Evolutionary conservation across 2,329 filamentous ascomycete genomes (phyloP).

Genomic region (Teratosphaeria pseudoeucalypti): DNA sequence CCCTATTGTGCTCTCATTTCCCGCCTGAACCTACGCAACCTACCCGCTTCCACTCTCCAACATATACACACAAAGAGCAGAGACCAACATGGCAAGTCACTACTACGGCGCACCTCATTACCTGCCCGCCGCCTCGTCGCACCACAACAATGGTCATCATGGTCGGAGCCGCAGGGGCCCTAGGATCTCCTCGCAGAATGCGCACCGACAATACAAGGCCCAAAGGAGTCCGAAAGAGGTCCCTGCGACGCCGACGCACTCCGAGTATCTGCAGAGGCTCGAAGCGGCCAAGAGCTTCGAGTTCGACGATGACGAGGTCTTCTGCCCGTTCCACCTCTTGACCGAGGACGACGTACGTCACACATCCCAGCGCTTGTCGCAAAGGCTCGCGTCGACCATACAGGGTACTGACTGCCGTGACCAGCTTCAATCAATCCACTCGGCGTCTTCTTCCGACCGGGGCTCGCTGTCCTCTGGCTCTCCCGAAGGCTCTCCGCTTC

Average conservation of each 20-base stretch:
- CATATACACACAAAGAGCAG: conserved; percentile 1
- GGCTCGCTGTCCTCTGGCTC: conserved; percentile 93
- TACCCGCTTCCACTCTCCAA: background rate
- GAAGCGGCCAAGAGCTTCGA: conserved; percentile 91
- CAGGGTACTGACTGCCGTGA: conserved; percentile 23
- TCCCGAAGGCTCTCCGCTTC: conserved; percentile 80
- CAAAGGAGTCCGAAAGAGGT: conserved; percentile 80
- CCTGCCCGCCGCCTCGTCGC: conserved; percentile 39
- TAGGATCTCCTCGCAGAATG: conserved; percentile 70
- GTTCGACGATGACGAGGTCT: conserved; percentile 89
- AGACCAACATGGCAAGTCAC: conserved; percentile 36
- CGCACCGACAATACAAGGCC: conserved; percentile 68
- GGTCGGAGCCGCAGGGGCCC: conserved; percentile 78
- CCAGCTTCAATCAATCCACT: conserved; percentile 79
- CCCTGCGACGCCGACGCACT: conserved; percentile 64
- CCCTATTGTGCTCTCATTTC: conserved; percentile 1
- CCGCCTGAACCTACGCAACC: background rate
- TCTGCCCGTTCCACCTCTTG: conserved; percentile 76
- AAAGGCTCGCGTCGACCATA: conserved; percentile 13
- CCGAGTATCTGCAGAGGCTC: conserved; percentile 74
- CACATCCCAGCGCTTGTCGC: background rate
- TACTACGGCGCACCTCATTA: conserved; percentile 39
- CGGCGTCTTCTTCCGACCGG: conserved; percentile 74
- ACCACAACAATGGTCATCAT: conserved; percentile 63
- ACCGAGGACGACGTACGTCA: conserved; percentile 78